Evolutionary conservation across 2,329 filamentous ascomycete genomes (phyloP), one percentile per base, ranked within the genome.

Genomic region (Blastomyces parvus): DNA sequence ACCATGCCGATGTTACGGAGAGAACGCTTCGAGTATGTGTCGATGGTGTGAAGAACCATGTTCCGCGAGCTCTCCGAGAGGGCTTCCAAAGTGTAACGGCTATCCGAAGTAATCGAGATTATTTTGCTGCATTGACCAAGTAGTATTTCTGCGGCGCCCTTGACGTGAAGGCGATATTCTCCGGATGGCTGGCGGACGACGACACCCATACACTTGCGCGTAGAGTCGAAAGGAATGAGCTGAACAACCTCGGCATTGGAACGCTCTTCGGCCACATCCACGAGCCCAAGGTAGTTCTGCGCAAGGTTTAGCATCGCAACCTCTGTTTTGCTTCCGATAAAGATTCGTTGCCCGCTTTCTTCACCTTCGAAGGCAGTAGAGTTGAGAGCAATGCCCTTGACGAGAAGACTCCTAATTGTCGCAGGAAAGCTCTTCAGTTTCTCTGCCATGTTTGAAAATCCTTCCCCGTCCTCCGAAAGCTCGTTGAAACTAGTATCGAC

Each of bases 291-390:
- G 70, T 88, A 80, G 60, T 86, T 83, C 59, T 82, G 82, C 17
- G 87, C 88, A 69, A 90, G 84, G 33, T 85, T 83, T n/a, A 91
- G 81, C 63, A 91, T 76, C 2, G 88, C 88, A 4, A 88, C 88
- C 72, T 91, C 88, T 0, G 88, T 91, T 79, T 91, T 91, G 70
- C 87, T 90, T 56, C 88, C 88, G 67, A 91, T 86, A 64, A 91
- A 1, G 83, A 84, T 67, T 80, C 80, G 60, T 81, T 67, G 60
- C 75, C 17, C 88, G 86, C 89, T 83, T n/a, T 85, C 83, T 25
- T 89, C 86, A 55, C 87, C 87, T 72, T 91, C 88, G 65, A 91
- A 91, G 0, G 88, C 88, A 0, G 88, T 91, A 0, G 88, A 90
- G 69, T 80, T 80, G 55, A 80, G 69, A 46, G 76, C 74, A 64